Percentiles rank a stretch among this genome's conserved stretches.
These are phyloP conservation scores for Nannochloropsis gaditana DNA, from an alignment of 108 stramenopile species.

Conservation along the genomic window DNA sequence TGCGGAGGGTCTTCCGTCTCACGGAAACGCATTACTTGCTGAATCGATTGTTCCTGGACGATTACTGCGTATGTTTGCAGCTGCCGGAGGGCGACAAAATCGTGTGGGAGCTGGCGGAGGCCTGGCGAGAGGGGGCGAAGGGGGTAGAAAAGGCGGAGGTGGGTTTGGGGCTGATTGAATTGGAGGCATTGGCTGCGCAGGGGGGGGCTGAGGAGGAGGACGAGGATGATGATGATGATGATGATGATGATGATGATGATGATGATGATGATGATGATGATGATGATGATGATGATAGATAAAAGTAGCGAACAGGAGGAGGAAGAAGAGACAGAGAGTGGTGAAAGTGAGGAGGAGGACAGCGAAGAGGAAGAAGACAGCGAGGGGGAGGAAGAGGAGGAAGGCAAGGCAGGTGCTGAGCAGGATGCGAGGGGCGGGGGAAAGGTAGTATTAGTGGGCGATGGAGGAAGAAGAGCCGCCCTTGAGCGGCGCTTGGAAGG, in stretches of 20 bases:
- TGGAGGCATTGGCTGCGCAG: background rate
- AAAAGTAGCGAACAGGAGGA: background rate
- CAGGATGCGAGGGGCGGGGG: background rate
- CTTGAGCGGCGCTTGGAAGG: too few relatives aligned
- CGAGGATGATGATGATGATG: background rate
- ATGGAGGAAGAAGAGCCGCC: too few relatives aligned
- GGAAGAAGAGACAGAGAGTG: background rate
- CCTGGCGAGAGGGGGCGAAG: background rate
- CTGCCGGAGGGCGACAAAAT: background rate
- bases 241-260: constrained; percentile 22
- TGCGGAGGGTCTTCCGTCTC: constrained; percentile 38
- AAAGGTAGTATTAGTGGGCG: background rate
- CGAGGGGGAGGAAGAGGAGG: background rate
- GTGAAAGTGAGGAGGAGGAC: background rate
- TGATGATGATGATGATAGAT: constrained; percentile 23
- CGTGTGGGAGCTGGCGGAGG: constrained; percentile 23
- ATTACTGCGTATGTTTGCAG: constrained; percentile 55
- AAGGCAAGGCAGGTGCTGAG: background rate
- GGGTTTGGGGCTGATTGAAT: background rate
- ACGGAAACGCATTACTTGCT: constrained; percentile 76
- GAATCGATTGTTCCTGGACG: constrained; percentile 57
- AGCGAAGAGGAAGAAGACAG: constrained; percentile 20
- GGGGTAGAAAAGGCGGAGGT: background rate
- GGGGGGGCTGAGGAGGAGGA: background rate
- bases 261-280: constrained; percentile 5